Conservation (phyloP, 495 filamentous ascomycete genomes). For the Mytilinidion resinicola region DNA sequence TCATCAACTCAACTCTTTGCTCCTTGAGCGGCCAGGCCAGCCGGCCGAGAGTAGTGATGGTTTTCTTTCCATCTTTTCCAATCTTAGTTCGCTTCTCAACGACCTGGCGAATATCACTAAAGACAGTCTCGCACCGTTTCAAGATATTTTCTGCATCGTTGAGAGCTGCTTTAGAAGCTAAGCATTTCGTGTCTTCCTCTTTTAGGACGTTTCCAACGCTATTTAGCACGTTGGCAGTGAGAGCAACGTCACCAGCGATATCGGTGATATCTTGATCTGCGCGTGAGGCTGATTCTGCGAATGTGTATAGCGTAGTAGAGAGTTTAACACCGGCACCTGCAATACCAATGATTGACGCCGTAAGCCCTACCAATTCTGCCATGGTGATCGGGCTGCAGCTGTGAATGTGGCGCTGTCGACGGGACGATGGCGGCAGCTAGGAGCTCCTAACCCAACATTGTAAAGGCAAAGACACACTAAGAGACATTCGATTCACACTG, state of each 20-base stretch:
- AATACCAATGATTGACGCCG: conserved; percentile 13
- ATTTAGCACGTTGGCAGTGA: conserved; percentile 18
- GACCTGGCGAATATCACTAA: conserved; percentile 16
- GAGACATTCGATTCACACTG: too few relatives aligned
- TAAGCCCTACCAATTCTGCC: conserved; percentile 14
- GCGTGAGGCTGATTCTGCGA: conserved; percentile 8
- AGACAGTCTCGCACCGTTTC: conserved; percentile 19
- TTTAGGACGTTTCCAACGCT: conserved; percentile 19
- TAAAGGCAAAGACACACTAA: too few relatives aligned
- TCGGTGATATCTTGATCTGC: conserved; percentile 18
- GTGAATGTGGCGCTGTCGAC: too few relatives aligned
- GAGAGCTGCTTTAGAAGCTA: conserved; percentile 12
- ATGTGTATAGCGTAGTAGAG: conserved; percentile 14
- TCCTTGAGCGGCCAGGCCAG: conserved; percentile 20
- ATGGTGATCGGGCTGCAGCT: not conserved
- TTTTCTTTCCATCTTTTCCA: conserved; percentile 17
- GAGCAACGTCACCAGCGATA: conserved; percentile 15
- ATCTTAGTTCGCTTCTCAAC: conserved; percentile 20
- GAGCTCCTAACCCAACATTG: too few relatives aligned
- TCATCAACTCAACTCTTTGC: conserved; percentile 15
- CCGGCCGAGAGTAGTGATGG: conserved; percentile 12
- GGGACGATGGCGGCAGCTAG: too few relatives aligned
- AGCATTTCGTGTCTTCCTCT: conserved; percentile 2
- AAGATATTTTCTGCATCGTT: conserved; percentile 15
- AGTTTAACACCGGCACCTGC: conserved; percentile 10